A percentile compares a stretch with the other conserved stretches of the same genome.
phyloP scores from a whole-genome alignment of 225 moss, liverwort and hornwort species.

The Asterella californica region DNA sequence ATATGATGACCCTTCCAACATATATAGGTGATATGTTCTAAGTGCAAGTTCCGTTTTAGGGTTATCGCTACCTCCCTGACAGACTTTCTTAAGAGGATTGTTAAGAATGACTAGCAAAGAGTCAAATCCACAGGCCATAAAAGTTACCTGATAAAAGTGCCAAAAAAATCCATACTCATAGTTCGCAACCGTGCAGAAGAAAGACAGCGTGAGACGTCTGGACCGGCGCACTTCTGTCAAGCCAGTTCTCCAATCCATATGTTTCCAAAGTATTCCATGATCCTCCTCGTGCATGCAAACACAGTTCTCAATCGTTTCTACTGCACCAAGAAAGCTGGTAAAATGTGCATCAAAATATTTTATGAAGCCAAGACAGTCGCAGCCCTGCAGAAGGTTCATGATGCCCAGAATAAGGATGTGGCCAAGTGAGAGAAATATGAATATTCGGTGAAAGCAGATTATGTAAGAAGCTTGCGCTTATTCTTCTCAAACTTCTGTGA shows the following conservation, averaged over 20 bases:
- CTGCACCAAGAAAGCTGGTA: slow-evolving; percentile 89
- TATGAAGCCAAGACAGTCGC: slow-evolving; percentile 93
- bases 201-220: slow-evolving; percentile 82
- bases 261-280: slow-evolving; percentile 90
- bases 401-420: background rate
- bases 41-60: background rate
- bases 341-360: slow-evolving; percentile 96
- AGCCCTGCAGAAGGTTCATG: slow-evolving; percentile 54
- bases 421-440: background rate
- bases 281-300: slow-evolving; percentile 99
- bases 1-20: no score
- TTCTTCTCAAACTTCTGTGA: background rate
- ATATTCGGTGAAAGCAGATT: background rate
- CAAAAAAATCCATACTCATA: slow-evolving; percentile 98
- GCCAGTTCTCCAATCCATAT: slow-evolving; percentile 96
- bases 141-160: slow-evolving; percentile 89
- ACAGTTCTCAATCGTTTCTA: slow-evolving; percentile 92
- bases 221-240: slow-evolving; percentile 96
- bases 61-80: background rate
- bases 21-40: background rate
- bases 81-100: background rate
- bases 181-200: slow-evolving; percentile 97
- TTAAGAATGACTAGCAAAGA: background rate
- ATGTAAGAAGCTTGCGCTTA: background rate
- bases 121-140: background rate